These are phyloP conservation scores for Theobroma cacao DNA, from an alignment of 345 rosid genomes.

Conservation along the genomic window DNA sequence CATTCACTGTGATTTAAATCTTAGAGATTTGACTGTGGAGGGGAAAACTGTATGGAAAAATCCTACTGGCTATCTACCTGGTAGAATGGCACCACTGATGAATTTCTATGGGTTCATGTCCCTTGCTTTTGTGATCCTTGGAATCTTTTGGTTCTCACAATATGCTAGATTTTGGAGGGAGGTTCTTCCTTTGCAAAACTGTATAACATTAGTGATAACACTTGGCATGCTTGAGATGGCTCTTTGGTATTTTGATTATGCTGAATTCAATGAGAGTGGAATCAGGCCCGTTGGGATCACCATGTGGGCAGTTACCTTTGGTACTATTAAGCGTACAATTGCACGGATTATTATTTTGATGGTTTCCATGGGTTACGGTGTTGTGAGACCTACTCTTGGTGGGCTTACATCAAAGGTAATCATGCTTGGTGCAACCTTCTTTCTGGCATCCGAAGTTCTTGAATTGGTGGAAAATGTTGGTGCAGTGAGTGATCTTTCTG, in stretches of 20 bases:
- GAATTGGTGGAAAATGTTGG: slow-evolving; percentile 91
- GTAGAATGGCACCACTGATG: slow-evolving; percentile 97
- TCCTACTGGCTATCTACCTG: slow-evolving; percentile 85
- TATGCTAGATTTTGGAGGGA: slow-evolving; percentile 93
- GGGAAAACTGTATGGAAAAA: slow-evolving; percentile 97
- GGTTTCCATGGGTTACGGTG: slow-evolving; percentile 98
- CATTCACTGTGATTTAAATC: slow-evolving; percentile 77
- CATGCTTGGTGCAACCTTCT: slow-evolving; percentile 88
- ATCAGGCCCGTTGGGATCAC: slow-evolving; percentile 84
- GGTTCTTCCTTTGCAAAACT: slow-evolving; percentile 85
- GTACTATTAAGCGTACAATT: slow-evolving; percentile 67
- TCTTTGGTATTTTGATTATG: slow-evolving; percentile 93
- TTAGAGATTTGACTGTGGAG: slow-evolving; percentile 58
- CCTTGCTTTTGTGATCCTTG: slow-evolving; percentile 80
- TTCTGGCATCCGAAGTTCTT: slow-evolving; percentile 85
- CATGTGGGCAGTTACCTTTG: slow-evolving; percentile 90
- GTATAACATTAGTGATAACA: slow-evolving; percentile 80
- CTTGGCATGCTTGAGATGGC: slow-evolving; percentile 97
- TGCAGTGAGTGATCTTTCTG: slow-evolving; percentile 86
- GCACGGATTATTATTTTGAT: slow-evolving; percentile 78
- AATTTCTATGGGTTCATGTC: slow-evolving; percentile 88
- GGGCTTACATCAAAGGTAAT: slow-evolving; percentile 86
- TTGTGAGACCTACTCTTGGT: slow-evolving; percentile 93
- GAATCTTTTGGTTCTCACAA: slow-evolving; percentile 91
- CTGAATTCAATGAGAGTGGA: slow-evolving; percentile 85